phyloP scores from a whole-genome alignment of 108 stramenopile species.

The Craspedostauros australis region DNA sequence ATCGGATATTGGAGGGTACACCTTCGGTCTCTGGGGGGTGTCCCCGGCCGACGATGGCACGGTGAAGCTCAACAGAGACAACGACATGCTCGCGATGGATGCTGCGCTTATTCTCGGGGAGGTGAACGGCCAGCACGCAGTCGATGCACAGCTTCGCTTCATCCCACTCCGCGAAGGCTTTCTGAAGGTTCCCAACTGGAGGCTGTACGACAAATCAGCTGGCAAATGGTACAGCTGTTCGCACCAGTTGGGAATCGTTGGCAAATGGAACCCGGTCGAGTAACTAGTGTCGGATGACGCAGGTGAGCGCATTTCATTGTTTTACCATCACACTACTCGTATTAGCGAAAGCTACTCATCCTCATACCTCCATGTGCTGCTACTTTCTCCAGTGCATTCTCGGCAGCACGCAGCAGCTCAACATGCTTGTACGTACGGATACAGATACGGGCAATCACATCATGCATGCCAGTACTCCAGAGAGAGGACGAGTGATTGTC shows the following conservation, averaged over 20 bases:
- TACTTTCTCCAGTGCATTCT: too few relatives aligned
- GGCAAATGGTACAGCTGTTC: slow-evolving; percentile 63
- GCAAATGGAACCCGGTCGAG: too few relatives aligned
- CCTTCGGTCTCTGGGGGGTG: slow-evolving; percentile 73
- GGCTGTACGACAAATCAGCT: slow-evolving; percentile 58
- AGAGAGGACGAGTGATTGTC: too few relatives aligned
- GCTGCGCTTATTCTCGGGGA: slow-evolving; percentile 67
- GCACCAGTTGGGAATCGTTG: slow-evolving; percentile 64
- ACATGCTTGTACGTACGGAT: too few relatives aligned
- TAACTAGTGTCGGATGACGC: too few relatives aligned
- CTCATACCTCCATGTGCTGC: too few relatives aligned
- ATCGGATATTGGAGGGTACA: slow-evolving; percentile 65
- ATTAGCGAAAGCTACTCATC: too few relatives aligned
- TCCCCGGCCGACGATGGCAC: slow-evolving; percentile 66
- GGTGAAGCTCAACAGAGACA: slow-evolving; percentile 49
- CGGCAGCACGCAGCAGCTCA: too few relatives aligned
- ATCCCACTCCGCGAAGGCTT: slow-evolving; percentile 66
- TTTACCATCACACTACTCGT: too few relatives aligned
- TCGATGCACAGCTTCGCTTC: slow-evolving; percentile 73
- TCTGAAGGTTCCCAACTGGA: slow-evolving; percentile 67
- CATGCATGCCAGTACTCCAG: too few relatives aligned
- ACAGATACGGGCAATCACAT: too few relatives aligned
- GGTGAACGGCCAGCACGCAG: slow-evolving; percentile 68
- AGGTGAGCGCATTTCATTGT: too few relatives aligned
- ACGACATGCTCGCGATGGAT: slow-evolving; percentile 75